Conservation (phyloP, 2,329 filamentous ascomycete genomes). For the Conoideocrella luteorostrata region DNA sequence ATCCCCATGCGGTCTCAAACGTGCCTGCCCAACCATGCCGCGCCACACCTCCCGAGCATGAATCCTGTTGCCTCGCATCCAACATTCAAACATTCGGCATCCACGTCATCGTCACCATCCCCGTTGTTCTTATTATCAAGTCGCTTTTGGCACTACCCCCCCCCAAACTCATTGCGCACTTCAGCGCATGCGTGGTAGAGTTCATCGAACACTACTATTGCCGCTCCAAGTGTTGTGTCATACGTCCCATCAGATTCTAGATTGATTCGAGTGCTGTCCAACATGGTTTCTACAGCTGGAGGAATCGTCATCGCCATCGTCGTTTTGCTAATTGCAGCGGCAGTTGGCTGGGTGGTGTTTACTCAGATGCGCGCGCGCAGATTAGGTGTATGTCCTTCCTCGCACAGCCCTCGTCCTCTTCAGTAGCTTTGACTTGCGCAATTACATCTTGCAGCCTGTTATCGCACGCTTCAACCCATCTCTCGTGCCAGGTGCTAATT, state of each 20-base stretch:
- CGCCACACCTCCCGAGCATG: too few relatives aligned
- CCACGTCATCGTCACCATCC: neutral
- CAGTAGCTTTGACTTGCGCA: neutral
- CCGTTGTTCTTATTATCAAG: too few relatives aligned
- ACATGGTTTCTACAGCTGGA: constrained; percentile 53
- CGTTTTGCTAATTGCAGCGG: constrained; percentile 51
- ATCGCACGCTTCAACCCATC: too few relatives aligned
- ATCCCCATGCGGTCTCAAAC: neutral
- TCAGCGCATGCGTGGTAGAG: neutral
- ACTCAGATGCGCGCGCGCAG: constrained; percentile 66
- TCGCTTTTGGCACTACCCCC: too few relatives aligned
- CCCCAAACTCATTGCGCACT: too few relatives aligned
- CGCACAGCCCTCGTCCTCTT: constrained; percentile 2
- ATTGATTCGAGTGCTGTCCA: constrained; percentile 10
- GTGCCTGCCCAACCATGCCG: too few relatives aligned
- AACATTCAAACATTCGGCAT: neutral
- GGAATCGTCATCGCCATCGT: constrained; percentile 69
- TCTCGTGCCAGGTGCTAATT: neutral
- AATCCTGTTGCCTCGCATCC: neutral
- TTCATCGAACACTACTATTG: neutral
- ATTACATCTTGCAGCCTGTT: too few relatives aligned
- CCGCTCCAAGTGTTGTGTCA: too few relatives aligned
- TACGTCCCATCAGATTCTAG: neutral
- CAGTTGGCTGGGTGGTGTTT: constrained; percentile 62
- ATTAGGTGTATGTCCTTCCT: constrained; percentile 51